These are phyloP conservation scores for Closterium sp. DNA, from an alignment of 139 green algal genomes.

Conservation along the genomic window DNA sequence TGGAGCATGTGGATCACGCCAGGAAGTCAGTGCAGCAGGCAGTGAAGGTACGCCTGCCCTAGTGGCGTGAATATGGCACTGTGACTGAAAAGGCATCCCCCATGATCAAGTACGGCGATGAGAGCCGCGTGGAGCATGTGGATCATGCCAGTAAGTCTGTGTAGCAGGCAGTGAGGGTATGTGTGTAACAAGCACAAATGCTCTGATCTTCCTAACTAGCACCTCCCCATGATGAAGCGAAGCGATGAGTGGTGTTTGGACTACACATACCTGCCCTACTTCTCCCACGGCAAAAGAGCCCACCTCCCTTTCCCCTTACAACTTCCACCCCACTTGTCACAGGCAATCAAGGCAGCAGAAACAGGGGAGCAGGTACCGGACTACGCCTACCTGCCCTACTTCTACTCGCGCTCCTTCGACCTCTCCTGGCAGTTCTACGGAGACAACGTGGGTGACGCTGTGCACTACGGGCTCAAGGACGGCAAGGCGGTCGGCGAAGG, in stretches of 20 bases:
- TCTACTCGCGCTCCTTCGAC: slow-evolving; percentile 83
- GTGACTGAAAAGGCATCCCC: slow-evolving; percentile 65
- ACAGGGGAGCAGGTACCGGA: slow-evolving; percentile 37
- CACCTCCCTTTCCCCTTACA: background rate
- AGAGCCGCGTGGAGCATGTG: slow-evolving; percentile 86
- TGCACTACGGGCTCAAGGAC: slow-evolving; percentile 62
- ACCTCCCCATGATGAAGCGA: too few relatives aligned
- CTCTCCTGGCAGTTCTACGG: slow-evolving; percentile 75
- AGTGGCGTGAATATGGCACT: background rate
- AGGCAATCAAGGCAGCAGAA: slow-evolving; percentile 16
- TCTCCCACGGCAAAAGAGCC: background rate
- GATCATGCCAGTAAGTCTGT: slow-evolving; percentile 63
- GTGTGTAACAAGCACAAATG: background rate
- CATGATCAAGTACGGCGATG: slow-evolving; percentile 54
- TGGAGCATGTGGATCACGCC: slow-evolving; percentile 84
- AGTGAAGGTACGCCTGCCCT: slow-evolving; percentile 38
- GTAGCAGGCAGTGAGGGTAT: slow-evolving; percentile 60
- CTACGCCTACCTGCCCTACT: slow-evolving; percentile 92
- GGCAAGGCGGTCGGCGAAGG: background rate
- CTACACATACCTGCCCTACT: background rate
- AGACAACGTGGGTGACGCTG: slow-evolving; percentile 53
- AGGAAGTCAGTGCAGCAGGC: slow-evolving; percentile 63
- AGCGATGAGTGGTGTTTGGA: too few relatives aligned
- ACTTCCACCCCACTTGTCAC: background rate
- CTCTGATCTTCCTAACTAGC: too few relatives aligned